phyloP scores from a whole-genome alignment of 768 basidiomycete genomes.

The Leucogyrophana mollusca region DNA sequence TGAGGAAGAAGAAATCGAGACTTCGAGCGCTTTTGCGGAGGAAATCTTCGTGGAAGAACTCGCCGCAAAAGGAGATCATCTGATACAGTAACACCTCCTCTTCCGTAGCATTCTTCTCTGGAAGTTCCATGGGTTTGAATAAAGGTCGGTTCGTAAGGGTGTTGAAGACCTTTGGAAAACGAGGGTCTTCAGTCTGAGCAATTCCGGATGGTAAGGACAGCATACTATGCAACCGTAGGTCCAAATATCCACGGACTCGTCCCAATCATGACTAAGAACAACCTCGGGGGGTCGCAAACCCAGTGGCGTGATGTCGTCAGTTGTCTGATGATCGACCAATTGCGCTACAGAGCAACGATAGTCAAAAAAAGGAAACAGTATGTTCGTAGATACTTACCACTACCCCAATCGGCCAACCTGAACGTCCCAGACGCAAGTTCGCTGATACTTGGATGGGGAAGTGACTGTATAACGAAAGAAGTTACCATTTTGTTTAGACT shows the following conservation, averaged over 20 bases:
- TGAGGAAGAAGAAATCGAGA: neutral
- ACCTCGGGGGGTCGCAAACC: slow-evolving; percentile 23
- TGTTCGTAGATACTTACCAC: slow-evolving; percentile 5
- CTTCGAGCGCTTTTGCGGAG: slow-evolving; percentile 3
- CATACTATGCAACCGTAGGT: slow-evolving; percentile 23
- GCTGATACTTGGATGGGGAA: slow-evolving; percentile 15
- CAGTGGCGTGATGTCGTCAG: slow-evolving; percentile 15
- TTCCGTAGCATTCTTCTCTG: neutral
- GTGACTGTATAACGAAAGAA: slow-evolving; percentile 11
- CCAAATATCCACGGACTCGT: slow-evolving; percentile 24
- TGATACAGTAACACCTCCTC: slow-evolving; percentile 5
- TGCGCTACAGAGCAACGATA: slow-evolving; percentile 5
- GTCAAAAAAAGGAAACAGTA: neutral
- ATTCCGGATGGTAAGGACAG: slow-evolving; percentile 16
- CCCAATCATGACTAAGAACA: slow-evolving; percentile 17
- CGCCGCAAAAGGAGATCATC: slow-evolving; percentile 6
- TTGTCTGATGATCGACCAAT: slow-evolving; percentile 5
- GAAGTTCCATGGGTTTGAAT: neutral
- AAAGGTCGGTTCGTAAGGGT: slow-evolving; percentile 1
- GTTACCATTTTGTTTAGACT: slow-evolving; percentile 17
- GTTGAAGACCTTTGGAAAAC: slow-evolving; percentile 2
- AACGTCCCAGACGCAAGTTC: slow-evolving; percentile 13
- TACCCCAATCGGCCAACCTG: slow-evolving; percentile 15
- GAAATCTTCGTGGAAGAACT: slow-evolving; percentile 1
- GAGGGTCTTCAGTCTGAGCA: neutral